phyloP scores from a whole-genome alignment of 805 yeast genomes.

The Nakazawaea populi region DNA sequence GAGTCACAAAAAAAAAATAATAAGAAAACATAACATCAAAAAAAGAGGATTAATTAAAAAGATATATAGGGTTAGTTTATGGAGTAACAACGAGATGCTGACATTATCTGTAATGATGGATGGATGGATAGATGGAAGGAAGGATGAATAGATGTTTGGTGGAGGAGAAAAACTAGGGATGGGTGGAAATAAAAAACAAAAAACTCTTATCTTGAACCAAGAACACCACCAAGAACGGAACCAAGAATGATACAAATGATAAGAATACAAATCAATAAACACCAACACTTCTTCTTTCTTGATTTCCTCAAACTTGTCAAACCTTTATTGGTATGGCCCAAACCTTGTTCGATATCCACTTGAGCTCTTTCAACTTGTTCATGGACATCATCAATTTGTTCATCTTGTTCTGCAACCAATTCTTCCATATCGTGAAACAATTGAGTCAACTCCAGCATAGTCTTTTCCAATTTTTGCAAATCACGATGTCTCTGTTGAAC shows the following conservation, averaged over 20 bases:
- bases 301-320: slow-evolving; percentile 83
- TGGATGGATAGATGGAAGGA: background rate
- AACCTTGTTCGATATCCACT: slow-evolving; percentile 88
- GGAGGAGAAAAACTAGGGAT: background rate
- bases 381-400: slow-evolving; percentile 75
- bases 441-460: slow-evolving; percentile 93
- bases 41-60: background rate
- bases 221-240: slow-evolving; percentile 59
- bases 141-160: background rate
- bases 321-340: slow-evolving; percentile 89
- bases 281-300: slow-evolving; percentile 87
- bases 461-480: slow-evolving; percentile 87
- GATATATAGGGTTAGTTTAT: background rate
- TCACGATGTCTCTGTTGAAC: slow-evolving; percentile 95
- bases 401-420: slow-evolving; percentile 93
- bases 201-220: slow-evolving; percentile 16
- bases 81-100: background rate
- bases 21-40: background rate
- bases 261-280: slow-evolving; percentile 57
- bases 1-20: background rate
- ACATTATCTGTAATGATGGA: background rate
- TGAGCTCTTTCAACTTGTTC: slow-evolving; percentile 80
- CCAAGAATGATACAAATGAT: slow-evolving; percentile 61
- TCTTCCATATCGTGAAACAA: slow-evolving; percentile 95
- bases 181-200: background rate